Percentiles rank a stretch among this genome's conserved stretches.
phyloP scores from a whole-genome alignment of 306 rosid genomes.

The Begonia loranthoides region DNA sequence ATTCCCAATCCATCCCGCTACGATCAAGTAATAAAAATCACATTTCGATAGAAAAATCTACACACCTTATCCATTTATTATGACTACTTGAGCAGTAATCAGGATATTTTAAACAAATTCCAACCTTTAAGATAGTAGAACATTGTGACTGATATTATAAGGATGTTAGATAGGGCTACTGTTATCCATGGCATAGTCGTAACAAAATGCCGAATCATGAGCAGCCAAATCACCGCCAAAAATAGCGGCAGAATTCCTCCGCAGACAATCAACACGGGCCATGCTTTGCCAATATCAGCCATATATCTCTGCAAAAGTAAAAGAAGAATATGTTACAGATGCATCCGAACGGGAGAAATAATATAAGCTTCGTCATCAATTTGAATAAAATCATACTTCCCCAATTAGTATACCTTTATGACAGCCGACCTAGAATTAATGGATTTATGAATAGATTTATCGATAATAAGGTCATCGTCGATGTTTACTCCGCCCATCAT shows the following conservation, averaged over 20 bases:
- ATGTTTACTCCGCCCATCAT: slow-evolving; percentile 85
- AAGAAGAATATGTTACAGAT: slow-evolving; percentile 1
- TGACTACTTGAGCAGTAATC: no score
- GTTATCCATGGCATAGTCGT: slow-evolving; percentile 98
- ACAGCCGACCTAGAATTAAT: slow-evolving; percentile 84
- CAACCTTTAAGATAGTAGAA: slow-evolving; percentile 81
- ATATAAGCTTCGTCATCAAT: no score
- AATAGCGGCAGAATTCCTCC: slow-evolving; percentile 86
- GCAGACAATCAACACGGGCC: slow-evolving; percentile 94
- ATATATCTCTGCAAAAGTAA: slow-evolving; percentile 67
- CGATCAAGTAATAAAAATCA: background rate
- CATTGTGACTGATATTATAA: slow-evolving; percentile 71
- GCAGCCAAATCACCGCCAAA: slow-evolving; percentile 88
- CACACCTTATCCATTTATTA: no score
- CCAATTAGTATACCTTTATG: slow-evolving; percentile 40
- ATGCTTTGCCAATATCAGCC: slow-evolving; percentile 92
- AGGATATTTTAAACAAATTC: background rate
- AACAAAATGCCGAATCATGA: slow-evolving; percentile 91
- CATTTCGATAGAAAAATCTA: no score
- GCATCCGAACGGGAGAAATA: background rate
- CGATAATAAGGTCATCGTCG: slow-evolving; percentile 67
- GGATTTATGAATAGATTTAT: slow-evolving; percentile 70
- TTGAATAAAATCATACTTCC: no score
- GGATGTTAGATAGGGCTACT: slow-evolving; percentile 62
- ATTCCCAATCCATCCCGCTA: slow-evolving; percentile 96